Conservation (phyloP, 495 filamentous ascomycete species). For the Chaetomidium leptoderma region DNA sequence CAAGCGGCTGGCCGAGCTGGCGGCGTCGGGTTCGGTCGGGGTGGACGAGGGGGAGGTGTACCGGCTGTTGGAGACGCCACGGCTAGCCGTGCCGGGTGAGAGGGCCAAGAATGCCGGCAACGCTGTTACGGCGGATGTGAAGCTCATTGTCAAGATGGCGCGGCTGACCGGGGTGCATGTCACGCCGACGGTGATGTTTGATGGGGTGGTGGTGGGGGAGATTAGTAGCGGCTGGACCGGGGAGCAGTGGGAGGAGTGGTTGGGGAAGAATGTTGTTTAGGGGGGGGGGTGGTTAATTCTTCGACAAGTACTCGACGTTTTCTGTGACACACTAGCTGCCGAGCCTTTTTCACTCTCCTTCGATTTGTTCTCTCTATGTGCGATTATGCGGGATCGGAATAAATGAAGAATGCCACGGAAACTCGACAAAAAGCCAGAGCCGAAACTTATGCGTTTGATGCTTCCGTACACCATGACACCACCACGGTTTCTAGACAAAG, state of each 20-base stretch:
- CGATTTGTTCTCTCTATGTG: not conserved
- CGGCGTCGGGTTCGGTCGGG: conserved; percentile 53
- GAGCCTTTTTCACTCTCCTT: not conserved
- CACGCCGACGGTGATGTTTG: conserved; percentile 81
- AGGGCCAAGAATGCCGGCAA: conserved; percentile 74
- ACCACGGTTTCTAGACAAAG: conserved; percentile 11
- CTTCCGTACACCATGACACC: conserved; percentile 2
- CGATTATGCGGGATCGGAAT: conserved; percentile 6
- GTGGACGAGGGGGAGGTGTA: conserved; percentile 63
- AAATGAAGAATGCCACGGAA: conserved; percentile 3
- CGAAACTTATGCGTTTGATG: not conserved
- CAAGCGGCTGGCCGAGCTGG: conserved; percentile 65
- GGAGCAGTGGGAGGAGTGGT: conserved; percentile 81
- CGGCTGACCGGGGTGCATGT: conserved; percentile 79
- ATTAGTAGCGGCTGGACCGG: conserved; percentile 73
- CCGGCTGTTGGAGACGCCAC: conserved; percentile 56
- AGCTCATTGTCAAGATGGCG: conserved; percentile 75
- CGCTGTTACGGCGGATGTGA: conserved; percentile 78
- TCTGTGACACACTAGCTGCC: not conserved
- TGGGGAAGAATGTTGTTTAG: conserved; percentile 63
- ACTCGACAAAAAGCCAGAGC: not conserved
- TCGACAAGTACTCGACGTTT: no score
- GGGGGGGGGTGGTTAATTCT: not conserved
- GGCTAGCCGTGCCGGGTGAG: conserved; percentile 53
- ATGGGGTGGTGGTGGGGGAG: conserved; percentile 73